Percentiles rank a stretch among this genome's conserved stretches.
These are phyloP conservation scores for Vitis hybrid DNA, from an alignment of 177 flowering plant genomes.

Conservation along the genomic window DNA sequence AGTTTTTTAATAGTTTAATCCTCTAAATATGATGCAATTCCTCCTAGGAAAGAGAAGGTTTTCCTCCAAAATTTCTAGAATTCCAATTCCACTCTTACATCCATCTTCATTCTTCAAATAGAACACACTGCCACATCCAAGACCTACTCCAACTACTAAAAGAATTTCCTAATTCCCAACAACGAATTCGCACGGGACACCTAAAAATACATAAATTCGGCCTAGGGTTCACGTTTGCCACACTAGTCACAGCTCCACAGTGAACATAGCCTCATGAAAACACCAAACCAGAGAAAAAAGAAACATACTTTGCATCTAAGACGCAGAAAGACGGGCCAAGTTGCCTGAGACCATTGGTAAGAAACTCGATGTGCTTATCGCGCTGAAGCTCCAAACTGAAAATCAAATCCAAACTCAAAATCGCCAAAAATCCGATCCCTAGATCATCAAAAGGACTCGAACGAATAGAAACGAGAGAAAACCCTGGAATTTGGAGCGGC, in stretches of 20 bases:
- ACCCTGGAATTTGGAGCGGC: slow-evolving; percentile 6
- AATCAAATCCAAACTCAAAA: not conserved
- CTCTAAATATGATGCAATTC: no score
- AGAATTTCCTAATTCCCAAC: no score
- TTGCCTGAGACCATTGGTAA: slow-evolving; percentile 53
- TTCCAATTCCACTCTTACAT: no score
- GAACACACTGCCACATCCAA: no score
- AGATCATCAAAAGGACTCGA: not conserved
- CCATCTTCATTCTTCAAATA: no score
- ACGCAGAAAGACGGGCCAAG: slow-evolving; percentile 58
- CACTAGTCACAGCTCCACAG: not conserved
- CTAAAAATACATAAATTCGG: no score
- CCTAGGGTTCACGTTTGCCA: no score
- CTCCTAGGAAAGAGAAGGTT: no score
- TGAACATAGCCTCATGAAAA: not conserved
- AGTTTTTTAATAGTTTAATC: no score
- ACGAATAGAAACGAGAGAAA: not conserved
- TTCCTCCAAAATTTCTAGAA: no score
- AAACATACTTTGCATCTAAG: slow-evolving; percentile 77
- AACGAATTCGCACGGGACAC: no score
- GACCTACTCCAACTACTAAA: no score
- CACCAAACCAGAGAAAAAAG: slow-evolving; percentile 1
- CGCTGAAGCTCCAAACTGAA: slow-evolving; percentile 70
- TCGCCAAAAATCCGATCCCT: not conserved
- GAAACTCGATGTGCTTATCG: slow-evolving; percentile 62